Evolutionary conservation across 2,329 filamentous ascomycete genomes (phyloP).

Genomic region (Elsinoe fawcettii): DNA sequence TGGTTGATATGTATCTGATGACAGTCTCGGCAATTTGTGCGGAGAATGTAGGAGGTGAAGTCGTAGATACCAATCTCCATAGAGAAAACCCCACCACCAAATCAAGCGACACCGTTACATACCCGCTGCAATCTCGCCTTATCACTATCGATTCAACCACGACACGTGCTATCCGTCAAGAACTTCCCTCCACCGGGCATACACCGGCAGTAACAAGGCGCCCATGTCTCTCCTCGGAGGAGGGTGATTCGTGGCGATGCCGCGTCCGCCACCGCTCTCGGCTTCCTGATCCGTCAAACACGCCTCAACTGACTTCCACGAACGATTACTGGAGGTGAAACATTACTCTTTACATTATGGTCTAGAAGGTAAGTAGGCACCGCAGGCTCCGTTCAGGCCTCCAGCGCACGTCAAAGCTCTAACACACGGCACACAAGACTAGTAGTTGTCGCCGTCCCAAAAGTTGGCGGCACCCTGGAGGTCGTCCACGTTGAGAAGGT

Average conservation of each 20-base stretch:
- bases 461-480: slow-evolving; percentile 44
- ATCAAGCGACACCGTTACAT: background rate
- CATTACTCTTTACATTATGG: background rate
- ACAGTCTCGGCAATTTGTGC: background rate
- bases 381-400: background rate
- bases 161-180: slow-evolving; percentile 12
- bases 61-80: background rate
- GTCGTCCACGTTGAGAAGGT: slow-evolving; percentile 58
- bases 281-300: slow-evolving; percentile 1
- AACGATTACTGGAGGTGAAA: slow-evolving; percentile 4
- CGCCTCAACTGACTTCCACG: background rate
- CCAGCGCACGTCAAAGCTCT: slow-evolving; percentile 4
- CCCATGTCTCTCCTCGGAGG: background rate
- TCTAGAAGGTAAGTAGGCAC: slow-evolving; percentile 6
- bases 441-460: slow-evolving; percentile 26
- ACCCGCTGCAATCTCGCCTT: slow-evolving; percentile 11
- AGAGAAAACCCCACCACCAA: background rate
- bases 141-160: slow-evolving; percentile 14
- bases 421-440: background rate
- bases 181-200: background rate
- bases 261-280: background rate
- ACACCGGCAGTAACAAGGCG: background rate
- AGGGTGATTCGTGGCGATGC: background rate
- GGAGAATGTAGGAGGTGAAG: background rate
- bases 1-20: background rate